Base-by-base conservation (phyloP, 129 eudicot species). In the Chrysanthemum lavandulifolium region DNA sequence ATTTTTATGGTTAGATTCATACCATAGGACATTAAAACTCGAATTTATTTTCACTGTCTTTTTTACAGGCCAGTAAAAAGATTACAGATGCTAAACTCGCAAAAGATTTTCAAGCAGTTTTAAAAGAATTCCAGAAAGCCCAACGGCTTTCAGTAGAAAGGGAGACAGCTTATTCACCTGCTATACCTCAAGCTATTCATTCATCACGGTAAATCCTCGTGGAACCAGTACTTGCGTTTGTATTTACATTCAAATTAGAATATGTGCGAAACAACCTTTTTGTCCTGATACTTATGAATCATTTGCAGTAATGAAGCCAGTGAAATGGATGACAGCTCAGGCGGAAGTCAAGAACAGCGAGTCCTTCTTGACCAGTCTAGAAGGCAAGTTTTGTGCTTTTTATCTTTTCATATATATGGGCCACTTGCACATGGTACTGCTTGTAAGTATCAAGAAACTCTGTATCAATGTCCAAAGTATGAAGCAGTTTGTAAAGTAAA, bases 1-100 rank as follows among this genome's bases (percentile, higher is more conserved):
- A 61, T 15, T 43, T 21, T 57, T 40, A 58, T 71, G 67, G 45
- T 40, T 62, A 69, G 50, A 19, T 65, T 54, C 68, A 68, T 55
- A 47, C 55, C 40, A 9, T 14, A 15, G 43, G 31, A 7, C 21
- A 40, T 40, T 6, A 40, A 40, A 40, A 40, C 13, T 15, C 45
- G 36, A 3, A 12, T 10, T 61, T 47, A 16, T 19, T 0, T 47
- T 54, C 15, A 15, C 13, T 7, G 25, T 12, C 27, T 40, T 58
- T 13, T 56, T 10, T 76, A 76, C 91, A 91, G 97, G 86, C 94
- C 6, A 89, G 84, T 86, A 92, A 89, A 85, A 92, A 89, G 82
- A 83, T 92, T 18, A 82, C 94, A 15, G 97, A 92, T 83, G 97
- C 97, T 54, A 92, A 92, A 83, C 91, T 89, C 59, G 97, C 97